Evolutionary conservation across 225 moss, liverwort and hornwort genomes (phyloP), one percentile per base, ranked within the genome.

Genomic region (Antitrichia curtipendula): DNA sequence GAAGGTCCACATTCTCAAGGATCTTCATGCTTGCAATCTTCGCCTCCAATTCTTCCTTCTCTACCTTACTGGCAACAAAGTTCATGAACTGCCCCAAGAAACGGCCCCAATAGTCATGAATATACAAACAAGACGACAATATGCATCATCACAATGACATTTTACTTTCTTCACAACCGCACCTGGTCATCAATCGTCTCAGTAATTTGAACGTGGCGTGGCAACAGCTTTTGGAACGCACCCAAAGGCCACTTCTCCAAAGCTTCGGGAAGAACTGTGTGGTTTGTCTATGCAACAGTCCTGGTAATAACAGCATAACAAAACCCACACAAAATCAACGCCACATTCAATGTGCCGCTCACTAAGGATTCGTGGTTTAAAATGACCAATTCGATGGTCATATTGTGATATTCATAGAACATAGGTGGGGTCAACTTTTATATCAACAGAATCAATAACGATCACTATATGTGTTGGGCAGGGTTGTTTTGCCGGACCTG

Each of bases 261-360:
- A 15, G 98, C 97, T 83, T 98, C 97, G 11, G 96, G 97, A 43
- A 99, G 96, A 81, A 97, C 98, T 59, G 98, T 99, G 82, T 99
- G 98, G 80, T 99, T 99, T 59, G 98, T 99, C 72, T 99, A 99
- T 7, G 98, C 98, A 82, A 97, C 98, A 88, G 97, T 95, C 74
- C 98, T 98, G 92, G 25, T 23, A 79, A 68, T 47, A 78, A 80
- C 82, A 49, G 24, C 56, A 75, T 7, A 27, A 29, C 53, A 45
- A 16, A 40, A 78, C 73, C 25, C n/a, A 50, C 34, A 81, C 82
- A 73, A 47, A 85, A 76, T 61, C 34, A 84, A 81, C 5, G 24
- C 41, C 28, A 32, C 29, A 47, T 47, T 59, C 59, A 61, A 60
- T 21, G 61, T 49, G 6, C 61, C 20, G 14, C 31, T 60, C 80